Base-by-base conservation (phyloP, 108 stramenopile genomes). In the Fragilaria crotonensis region DNA sequence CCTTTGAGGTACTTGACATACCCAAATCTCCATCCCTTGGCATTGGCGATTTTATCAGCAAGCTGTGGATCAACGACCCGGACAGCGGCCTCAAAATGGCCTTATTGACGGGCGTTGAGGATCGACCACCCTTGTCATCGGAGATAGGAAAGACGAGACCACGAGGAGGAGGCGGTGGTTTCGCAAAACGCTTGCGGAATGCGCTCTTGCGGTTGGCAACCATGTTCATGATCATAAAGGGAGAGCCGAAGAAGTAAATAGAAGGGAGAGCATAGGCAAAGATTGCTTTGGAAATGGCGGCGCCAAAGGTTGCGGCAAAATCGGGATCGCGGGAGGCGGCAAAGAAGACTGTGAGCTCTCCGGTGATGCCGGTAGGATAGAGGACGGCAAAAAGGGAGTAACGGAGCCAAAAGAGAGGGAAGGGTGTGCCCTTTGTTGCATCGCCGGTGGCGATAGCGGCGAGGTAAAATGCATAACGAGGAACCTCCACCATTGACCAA, bases 151-250 rank as follows among this genome's bases (percentile, higher is more conserved):
- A 97, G 18, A 79, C 81, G 57, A 95, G 67, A 44, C 96, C 96
- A 53, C 86, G 78, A 1, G 92, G 86, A 20, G 95, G 90, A 27
- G 93, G 94, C 19, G 91, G 74, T 20, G 85, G 83, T 58, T 67
- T 88, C 57, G 85, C 85, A 68, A 86, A 89, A 51, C 94, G 76
- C 74, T 95, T 97, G 63, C 86, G 85, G 72, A 97, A 91, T 28
- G 94, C 91, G 22, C 56, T 76, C 57, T 87, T 91, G 28, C 97
- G 72, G 63, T 96, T 96, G 32, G 66, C 76, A 19, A 72, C 85
- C 97, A 98, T 98, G 80, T 98, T 95, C 64, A 91, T 49, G 58
- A 93, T 93, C 97, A 98, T 96, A 52, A 79, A 83, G n/a, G 86
- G 85, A 0, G 78, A 76, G 33, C 92, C 93, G 25, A 92, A 87